These are phyloP conservation scores for Amanita inopinata DNA, from an alignment of 768 basidiomycete genomes.

Conservation along the genomic window DNA sequence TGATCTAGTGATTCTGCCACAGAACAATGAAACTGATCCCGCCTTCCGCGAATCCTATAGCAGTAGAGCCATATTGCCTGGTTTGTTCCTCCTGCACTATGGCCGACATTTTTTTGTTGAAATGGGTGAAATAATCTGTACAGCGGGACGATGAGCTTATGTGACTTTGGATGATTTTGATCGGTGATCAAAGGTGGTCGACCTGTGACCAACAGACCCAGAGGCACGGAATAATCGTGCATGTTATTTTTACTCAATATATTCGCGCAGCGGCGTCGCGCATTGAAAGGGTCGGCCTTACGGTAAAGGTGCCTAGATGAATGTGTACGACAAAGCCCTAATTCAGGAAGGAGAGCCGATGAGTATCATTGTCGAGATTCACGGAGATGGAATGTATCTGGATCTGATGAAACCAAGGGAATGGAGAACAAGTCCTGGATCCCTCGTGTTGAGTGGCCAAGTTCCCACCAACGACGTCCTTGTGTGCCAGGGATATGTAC, in stretches of 20 bases:
- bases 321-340: too few relatives aligned
- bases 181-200: slow-evolving; percentile 3
- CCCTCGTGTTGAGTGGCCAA: background rate
- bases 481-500: background rate
- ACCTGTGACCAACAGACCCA: too few relatives aligned
- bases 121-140: too few relatives aligned
- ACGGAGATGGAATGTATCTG: slow-evolving; percentile 5
- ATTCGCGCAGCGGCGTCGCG: too few relatives aligned
- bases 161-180: background rate
- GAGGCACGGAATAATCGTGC: too few relatives aligned
- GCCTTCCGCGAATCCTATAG: background rate
- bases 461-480: background rate
- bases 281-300: too few relatives aligned
- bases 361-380: slow-evolving; percentile 4
- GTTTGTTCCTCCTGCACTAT: slow-evolving; percentile 1
- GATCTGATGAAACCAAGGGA: background rate
- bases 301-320: too few relatives aligned
- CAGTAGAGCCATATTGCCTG: background rate
- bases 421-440: background rate
- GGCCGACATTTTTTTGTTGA: background rate
- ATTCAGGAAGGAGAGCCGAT: background rate
- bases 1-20: background rate
- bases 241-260: too few relatives aligned
- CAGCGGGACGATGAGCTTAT: slow-evolving; percentile 3
- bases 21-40: slow-evolving; percentile 3